Base-by-base conservation (phyloP, 192 early-diverging fungal genomes). In the Backusella macrospora region DNA sequence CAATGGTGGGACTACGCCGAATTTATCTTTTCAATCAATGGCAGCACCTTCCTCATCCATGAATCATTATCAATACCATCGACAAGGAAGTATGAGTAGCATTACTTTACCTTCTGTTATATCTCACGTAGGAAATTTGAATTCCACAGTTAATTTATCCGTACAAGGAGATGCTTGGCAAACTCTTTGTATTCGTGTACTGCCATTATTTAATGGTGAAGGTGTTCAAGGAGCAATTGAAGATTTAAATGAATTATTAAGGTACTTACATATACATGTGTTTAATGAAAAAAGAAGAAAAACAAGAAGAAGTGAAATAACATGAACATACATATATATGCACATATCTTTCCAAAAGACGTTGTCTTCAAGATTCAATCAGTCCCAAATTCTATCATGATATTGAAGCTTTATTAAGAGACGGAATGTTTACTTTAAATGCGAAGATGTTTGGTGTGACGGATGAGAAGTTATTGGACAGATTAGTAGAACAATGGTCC, bases 151-250 rank as follows among this genome's bases (percentile, higher is more conserved):
- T 1, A 46, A 70, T n/a, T 18, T 77, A 8, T 64, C 52, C 48
- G 42, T 43, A 16, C 66, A 69, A 26, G 87, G 86, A 18, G 91
- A 92, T 76, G 85, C 86, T 18, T 97, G 95, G 95, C 88, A 88
- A 40, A 81, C 85, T 7, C 55, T 97, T 3, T 88, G 90, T 26
- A 81, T 85, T 26, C 88, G 89, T 21, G 91, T 97, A 4, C 75
- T 97, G 63, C 94, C 95, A 1, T 76, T 97, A 65, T 97, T 97
- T 72, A 95, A 93, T 63, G 95, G 95, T 15, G 92, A 95, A 73
- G 87, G 92, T 0, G 70, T 97, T 63, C 87, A 90, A 46, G 91
- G 93, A 14, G 79, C 89, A 5, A 93, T 97, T 62, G 95, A 97
- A 77, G 94, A 97, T 67, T 75, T 91, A 68, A 94, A 93, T 64